A percentile compares a stretch with the other conserved stretches of the same genome.
Evolutionary conservation across 331 rosid species (phyloP).

Genomic region (Dryas integrifolia): DNA sequence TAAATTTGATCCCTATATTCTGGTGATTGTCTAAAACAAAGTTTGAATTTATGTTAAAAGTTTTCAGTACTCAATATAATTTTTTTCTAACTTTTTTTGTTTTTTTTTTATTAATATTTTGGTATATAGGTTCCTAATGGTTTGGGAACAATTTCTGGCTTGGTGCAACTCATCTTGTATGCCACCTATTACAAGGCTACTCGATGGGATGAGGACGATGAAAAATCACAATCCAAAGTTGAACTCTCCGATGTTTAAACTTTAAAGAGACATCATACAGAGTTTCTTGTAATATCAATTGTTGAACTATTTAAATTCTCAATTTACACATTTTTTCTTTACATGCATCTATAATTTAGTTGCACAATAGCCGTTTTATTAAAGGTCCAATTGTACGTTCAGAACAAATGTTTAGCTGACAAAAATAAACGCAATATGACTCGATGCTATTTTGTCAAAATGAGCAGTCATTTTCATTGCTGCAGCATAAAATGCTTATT

Average conservation of each 20-base stretch:
- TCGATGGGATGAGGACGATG: slow-evolving; percentile 24
- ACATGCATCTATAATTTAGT: too few relatives aligned
- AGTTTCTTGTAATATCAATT: too few relatives aligned
- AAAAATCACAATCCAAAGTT: slow-evolving; percentile 2
- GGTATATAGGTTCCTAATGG: slow-evolving; percentile 43
- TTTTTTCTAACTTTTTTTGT: neutral
- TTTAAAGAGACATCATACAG: neutral
- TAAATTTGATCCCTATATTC: slow-evolving; percentile 48
- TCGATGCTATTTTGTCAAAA: too few relatives aligned
- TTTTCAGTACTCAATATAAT: neutral
- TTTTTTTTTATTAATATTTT: neutral
- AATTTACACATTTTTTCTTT: too few relatives aligned
- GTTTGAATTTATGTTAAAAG: too few relatives aligned
- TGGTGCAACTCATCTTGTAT: slow-evolving; percentile 44
- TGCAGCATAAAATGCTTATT: too few relatives aligned
- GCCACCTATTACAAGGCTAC: slow-evolving; percentile 38
- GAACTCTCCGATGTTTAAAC: neutral
- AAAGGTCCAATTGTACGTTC: too few relatives aligned
- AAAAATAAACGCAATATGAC: too few relatives aligned
- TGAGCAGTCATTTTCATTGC: too few relatives aligned
- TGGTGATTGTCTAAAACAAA: slow-evolving; percentile 34
- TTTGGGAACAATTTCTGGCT: slow-evolving; percentile 44
- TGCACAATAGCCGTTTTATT: too few relatives aligned
- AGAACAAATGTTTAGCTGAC: too few relatives aligned
- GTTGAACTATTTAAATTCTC: too few relatives aligned